Base-by-base conservation (phyloP, 805 yeast species). In the Diddensiella caesifluorescens region DNA sequence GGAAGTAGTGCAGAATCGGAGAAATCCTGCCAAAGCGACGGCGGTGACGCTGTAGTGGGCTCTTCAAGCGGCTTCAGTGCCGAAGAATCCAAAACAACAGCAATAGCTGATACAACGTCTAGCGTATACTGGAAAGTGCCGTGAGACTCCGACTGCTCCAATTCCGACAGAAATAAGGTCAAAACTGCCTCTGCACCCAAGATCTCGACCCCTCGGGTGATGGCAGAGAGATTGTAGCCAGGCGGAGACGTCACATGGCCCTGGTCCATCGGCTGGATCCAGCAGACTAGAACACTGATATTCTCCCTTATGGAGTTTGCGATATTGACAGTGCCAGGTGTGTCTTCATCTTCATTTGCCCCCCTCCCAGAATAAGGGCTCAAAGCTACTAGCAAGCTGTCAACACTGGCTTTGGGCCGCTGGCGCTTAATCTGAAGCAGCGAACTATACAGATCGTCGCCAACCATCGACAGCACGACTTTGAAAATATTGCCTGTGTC, bases 401-500 rank as follows among this genome's bases (percentile, higher is more conserved):
- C 28, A 22, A 21, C 9, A 16, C 34, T 2, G 28, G 35, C 13
- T 25, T 12, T 39, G 26, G 41, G 9, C 28, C 38, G 18, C 27
- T 37, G 34, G 31, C 29, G 15, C 32, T 39, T 32, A 25, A 41
- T 20, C 35, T 40, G 39, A 28, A 39, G 22, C 25, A 59, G 22
- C 10, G 50, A 42, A 30, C 46, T 54, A 28, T 53, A 49, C 15
- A 63, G 48, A 16, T 47, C 51, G 22, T 51, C 51, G n/a, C 60
- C 56, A 21, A 54, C 49, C 3, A 60, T 44, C 2, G 53, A 52
- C 28, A 73, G 40, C 1, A 72, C 64, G 0, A 69, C 58, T 26
- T 59, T 61, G 48, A 73, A 77, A 27, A 74, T 61, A 13, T 68
- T 61, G 22, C 60, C 59, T 0, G 76, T 67, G 21, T 74, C 78